These are phyloP conservation scores for Mycena leptocephala DNA, from an alignment of 768 basidiomycete species.

Conservation along the genomic window DNA sequence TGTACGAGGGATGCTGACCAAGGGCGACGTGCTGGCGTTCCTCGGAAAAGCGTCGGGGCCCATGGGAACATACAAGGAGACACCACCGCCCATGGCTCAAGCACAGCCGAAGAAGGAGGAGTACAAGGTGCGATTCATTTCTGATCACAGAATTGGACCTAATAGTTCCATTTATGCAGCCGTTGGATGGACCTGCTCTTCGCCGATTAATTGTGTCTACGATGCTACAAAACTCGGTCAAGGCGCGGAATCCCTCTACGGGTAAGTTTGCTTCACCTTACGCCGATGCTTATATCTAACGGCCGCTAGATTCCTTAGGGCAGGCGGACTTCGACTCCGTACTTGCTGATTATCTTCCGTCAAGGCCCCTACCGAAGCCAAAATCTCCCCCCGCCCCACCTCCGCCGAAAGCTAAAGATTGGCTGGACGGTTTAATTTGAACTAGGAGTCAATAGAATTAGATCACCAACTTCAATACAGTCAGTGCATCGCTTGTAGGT, in stretches of 20 bases:
- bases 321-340: slow-evolving; percentile 79
- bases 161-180: slow-evolving; percentile 43
- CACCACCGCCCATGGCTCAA: slow-evolving; percentile 50
- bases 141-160: not conserved
- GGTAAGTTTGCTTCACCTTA: slow-evolving; percentile 48
- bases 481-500: too few species aligned
- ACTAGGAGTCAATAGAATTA: too few species aligned
- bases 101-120: slow-evolving; percentile 54
- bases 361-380: slow-evolving; percentile 38
- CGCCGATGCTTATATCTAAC: slow-evolving; percentile 19
- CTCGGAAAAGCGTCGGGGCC: slow-evolving; percentile 89
- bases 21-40: slow-evolving; percentile 93
- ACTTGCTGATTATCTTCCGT: slow-evolving; percentile 80
- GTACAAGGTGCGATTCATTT: slow-evolving; percentile 52
- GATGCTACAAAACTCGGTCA: slow-evolving; percentile 69
- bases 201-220: slow-evolving; percentile 77
- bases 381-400: slow-evolving; percentile 25
- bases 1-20: slow-evolving; percentile 93
- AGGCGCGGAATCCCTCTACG: slow-evolving; percentile 62
- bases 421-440: slow-evolving; percentile 36
- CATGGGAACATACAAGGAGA: slow-evolving; percentile 79
- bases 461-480: too few species aligned
- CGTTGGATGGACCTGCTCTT: slow-evolving; percentile 76
- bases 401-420: slow-evolving; percentile 40
- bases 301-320: slow-evolving; percentile 55